phyloP scores from a whole-genome alignment of 495 filamentous ascomycete genomes.

The Tirmania nivea region DNA sequence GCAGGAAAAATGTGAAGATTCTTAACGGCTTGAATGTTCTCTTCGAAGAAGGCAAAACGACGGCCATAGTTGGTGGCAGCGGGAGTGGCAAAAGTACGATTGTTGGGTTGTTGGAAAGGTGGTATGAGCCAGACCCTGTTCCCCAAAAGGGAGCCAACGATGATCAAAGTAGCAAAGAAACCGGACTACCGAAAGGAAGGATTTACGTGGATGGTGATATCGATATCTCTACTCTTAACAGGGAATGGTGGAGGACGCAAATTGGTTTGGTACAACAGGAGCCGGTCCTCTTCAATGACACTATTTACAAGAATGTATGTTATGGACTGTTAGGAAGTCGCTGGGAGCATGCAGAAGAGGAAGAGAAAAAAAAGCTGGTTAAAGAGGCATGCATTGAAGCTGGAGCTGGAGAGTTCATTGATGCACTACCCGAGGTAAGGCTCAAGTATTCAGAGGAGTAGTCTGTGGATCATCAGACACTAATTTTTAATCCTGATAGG shows the following conservation, averaged over 20 bases:
- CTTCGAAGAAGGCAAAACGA: slow-evolving; percentile 11
- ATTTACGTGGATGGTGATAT: slow-evolving; percentile 9
- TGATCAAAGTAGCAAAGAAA: background rate
- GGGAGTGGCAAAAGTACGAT: slow-evolving; percentile 53
- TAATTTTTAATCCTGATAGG: background rate
- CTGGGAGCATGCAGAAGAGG: slow-evolving; percentile 30
- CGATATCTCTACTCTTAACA: slow-evolving; percentile 24
- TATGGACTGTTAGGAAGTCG: slow-evolving; percentile 42
- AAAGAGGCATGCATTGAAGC: slow-evolving; percentile 38
- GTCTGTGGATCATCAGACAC: background rate
- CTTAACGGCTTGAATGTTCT: slow-evolving; percentile 3
- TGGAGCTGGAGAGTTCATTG: slow-evolving; percentile 40
- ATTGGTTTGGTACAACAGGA: slow-evolving; percentile 51
- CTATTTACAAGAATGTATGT: slow-evolving; percentile 43
- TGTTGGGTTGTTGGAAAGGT: slow-evolving; percentile 39
- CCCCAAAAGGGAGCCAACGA: background rate
- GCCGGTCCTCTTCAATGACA: slow-evolving; percentile 47
- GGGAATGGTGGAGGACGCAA: slow-evolving; percentile 41
- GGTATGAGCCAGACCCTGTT: slow-evolving; percentile 28
- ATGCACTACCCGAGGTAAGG: slow-evolving; percentile 29
- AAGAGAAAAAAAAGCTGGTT: slow-evolving; percentile 33
- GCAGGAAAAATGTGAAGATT: background rate
- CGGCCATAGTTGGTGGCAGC: slow-evolving; percentile 23
- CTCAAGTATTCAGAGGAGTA: background rate
- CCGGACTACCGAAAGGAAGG: slow-evolving; percentile 5